Conservation (phyloP, 108 stramenopile species). For the Nannochloropsis salina region DNA sequence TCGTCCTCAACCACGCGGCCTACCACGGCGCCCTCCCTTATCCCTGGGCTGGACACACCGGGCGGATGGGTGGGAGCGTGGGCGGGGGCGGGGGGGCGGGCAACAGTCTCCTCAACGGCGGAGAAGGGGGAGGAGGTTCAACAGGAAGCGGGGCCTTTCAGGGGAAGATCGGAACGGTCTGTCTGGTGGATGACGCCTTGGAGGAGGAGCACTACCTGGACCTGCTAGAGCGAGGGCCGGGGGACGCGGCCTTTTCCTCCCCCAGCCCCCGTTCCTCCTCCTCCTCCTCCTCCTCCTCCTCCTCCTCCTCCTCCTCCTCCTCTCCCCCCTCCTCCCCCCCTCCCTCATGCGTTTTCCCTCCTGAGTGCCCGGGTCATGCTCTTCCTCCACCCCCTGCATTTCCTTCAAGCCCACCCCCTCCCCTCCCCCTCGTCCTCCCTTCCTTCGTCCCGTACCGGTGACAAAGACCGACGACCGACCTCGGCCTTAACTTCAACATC, state of each 20-base stretch:
- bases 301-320: neutral
- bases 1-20: neutral
- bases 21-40: neutral
- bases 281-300: slow-evolving; percentile 24
- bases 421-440: neutral
- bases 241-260: neutral
- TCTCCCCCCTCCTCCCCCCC: too few species aligned
- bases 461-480: neutral
- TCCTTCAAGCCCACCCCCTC: neutral
- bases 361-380: neutral
- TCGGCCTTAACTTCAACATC: neutral
- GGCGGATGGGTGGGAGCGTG: neutral
- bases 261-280: slow-evolving; percentile 26
- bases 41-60: neutral
- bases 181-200: neutral
- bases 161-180: neutral
- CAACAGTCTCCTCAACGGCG: neutral
- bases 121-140: neutral
- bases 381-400: neutral
- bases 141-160: neutral
- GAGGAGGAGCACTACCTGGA: neutral
- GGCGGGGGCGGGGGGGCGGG: neutral
- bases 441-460: neutral
- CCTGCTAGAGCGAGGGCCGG: neutral
- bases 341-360: too few species aligned